Base-by-base conservation (phyloP, 371 early-diverging fungal species). In the Chytridium lagenaria region DNA sequence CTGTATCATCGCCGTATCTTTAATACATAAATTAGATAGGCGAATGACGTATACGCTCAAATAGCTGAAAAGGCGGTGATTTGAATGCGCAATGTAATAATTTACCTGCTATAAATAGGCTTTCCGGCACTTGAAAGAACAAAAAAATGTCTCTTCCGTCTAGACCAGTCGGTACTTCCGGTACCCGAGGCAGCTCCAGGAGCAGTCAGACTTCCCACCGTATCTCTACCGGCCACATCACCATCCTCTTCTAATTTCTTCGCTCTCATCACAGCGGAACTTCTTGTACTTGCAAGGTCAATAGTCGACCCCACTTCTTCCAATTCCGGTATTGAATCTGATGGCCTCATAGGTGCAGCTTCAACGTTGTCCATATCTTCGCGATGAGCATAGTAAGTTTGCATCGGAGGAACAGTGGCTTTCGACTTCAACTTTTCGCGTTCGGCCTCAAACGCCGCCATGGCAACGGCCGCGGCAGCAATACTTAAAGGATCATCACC, bases 1-100 rank as follows among this genome's bases (percentile, higher is more conserved):
- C 87, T 22, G 94, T 85, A 78, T 97, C 98, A 78, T 94, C 93
- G 22, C 97, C 97, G 77, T 94, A 92, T 81, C 92, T 90, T 55
- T 28, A 61, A 15, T 59, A 37, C 16, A 50, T 51, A 12, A 38
- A 0, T 68, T 16, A 74, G 68, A 44, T 22, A 52, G 30, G 39
- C 1, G 23, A 12, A 55, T 49, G 49, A 22, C 7, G 44, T 7
- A 69, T 1, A 52, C 37, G 51, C 26, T 23, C 15, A 34, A 12
- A 23, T 7, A 34, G 2, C 10, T 30, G 33, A 36, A 7, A 28
- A 68, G 49, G 36, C 39, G 44, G n/a, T n/a, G n/a, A n/a, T n/a
- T n/a, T n/a, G n/a, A n/a, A n/a, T n/a, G n/a, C n/a, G n/a, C n/a
- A n/a, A n/a, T n/a, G n/a, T n/a, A n/a, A n/a, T n/a, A 57, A 36